Evolutionary conservation across 805 yeast genomes (phyloP), one percentile per base, ranked within the genome.

Genomic region (Yamadazyma philogaea): DNA sequence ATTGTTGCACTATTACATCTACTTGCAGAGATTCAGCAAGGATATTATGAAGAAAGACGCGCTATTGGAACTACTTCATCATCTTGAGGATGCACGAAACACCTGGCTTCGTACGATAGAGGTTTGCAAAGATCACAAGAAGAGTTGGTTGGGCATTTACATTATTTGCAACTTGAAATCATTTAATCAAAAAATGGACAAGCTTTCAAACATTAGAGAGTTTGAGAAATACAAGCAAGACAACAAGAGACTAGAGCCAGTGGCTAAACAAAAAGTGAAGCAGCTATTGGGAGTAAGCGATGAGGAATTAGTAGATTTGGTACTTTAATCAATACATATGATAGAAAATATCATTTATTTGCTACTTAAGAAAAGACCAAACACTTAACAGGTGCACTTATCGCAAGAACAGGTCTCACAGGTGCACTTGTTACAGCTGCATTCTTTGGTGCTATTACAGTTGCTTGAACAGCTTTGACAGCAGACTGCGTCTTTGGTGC

Each of bases 101-200:
- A 74, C 79, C 54, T 84, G 77, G 49, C 63, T 83, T 41, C 76
- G 95, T 50, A 65, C 89, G 7, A 81, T 88, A 5, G 98, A 93
- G 60, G 68, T 90, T 30, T 81, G 87, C 53, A 84, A 83, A 34
- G 67, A 70, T 24, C 84, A 78, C 57, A 62, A 77, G 16, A 74
- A 87, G 49, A 84, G 87, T 12, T 90, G 96, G 96, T 60, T 77
- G 26, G 90, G 91, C 1, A 62, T 86, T 2, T 70, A 68, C 32
- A 53, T 72, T 8, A 59, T 77, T 2, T 46, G 50, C 11, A 45
- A 47, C 12, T 40, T 45, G 20, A 39, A 28, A 14, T 47, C 39
- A 4, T 50, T 61, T 35, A 46, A 49, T 41, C 53, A 50, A 1
- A 57, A 55, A 37, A 36, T 64, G 19, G 46, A 44, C 20, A 51